Conservation (phyloP, 2,329 filamentous ascomycete genomes). For the Elsinoe australis region DNA sequence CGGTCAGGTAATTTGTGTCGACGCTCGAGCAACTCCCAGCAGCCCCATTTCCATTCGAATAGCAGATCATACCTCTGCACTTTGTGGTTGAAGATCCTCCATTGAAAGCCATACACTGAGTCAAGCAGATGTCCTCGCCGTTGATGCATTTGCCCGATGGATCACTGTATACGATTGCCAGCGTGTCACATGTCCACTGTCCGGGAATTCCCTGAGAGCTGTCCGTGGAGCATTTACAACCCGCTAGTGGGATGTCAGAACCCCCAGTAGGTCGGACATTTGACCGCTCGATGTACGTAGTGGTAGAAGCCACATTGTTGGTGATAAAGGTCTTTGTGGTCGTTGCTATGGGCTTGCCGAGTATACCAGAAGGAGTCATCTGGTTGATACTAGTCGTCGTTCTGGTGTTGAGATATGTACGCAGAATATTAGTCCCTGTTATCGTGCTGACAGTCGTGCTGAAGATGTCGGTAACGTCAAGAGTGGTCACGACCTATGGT, state of each 20-base stretch:
- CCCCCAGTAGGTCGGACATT: no score
- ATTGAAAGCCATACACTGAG: neutral
- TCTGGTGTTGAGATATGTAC: neutral
- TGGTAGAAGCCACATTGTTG: neutral
- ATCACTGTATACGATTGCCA: neutral
- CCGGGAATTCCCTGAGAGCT: no score
- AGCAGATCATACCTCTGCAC: neutral
- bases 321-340: neutral
- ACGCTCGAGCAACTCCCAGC: neutral
- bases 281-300: neutral
- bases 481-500: neutral
- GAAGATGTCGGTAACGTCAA: neutral
- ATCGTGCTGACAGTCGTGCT: slow-evolving; percentile 22
- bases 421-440: neutral
- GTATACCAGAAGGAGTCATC: neutral
- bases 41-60: neutral
- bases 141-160: neutral
- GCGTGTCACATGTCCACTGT: no score
- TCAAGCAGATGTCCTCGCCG: neutral
- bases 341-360: neutral
- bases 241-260: no score
- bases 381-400: neutral
- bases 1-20: neutral
- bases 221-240: no score
- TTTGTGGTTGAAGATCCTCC: neutral